phyloP scores from a whole-genome alignment of 768 basidiomycete genomes.

The Phallus indusiatus region DNA sequence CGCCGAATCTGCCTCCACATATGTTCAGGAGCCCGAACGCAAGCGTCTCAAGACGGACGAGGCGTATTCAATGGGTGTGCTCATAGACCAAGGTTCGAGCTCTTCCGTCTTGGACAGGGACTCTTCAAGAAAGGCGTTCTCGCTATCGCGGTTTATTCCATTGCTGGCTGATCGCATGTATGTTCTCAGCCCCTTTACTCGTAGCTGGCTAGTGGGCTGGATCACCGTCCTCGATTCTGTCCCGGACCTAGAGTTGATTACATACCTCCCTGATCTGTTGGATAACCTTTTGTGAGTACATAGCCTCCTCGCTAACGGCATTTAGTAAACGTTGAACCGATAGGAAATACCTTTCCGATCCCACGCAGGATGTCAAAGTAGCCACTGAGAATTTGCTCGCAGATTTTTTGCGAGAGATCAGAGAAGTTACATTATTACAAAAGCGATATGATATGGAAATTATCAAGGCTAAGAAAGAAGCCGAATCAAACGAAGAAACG shows the following conservation, averaged over 20 bases:
- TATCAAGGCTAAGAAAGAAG: conserved; percentile 31
- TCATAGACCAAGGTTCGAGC: conserved; percentile 29
- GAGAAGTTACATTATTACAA: conserved; percentile 70
- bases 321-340: conserved; percentile 9
- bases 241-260: conserved; percentile 90
- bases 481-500: conserved; percentile 31
- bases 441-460: conserved; percentile 50
- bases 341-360: conserved; percentile 93
- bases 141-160: conserved; percentile 89
- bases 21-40: conserved; percentile 75
- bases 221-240: conserved; percentile 92
- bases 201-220: conserved; percentile 97
- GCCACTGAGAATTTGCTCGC: conserved; percentile 84
- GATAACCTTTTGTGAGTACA: conserved; percentile 81
- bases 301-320: not conserved
- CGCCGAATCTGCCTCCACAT: conserved; percentile 90
- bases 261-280: conserved; percentile 89
- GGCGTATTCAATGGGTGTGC: conserved; percentile 40
- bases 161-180: conserved; percentile 88
- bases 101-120: conserved; percentile 14
- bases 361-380: conserved; percentile 84
- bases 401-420: conserved; percentile 86
- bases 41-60: conserved; percentile 39
- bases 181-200: conserved; percentile 90
- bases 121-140: conserved; percentile 69